Conservation (phyloP, 345 rosid species). For the Sonneratia caseolaris region DNA sequence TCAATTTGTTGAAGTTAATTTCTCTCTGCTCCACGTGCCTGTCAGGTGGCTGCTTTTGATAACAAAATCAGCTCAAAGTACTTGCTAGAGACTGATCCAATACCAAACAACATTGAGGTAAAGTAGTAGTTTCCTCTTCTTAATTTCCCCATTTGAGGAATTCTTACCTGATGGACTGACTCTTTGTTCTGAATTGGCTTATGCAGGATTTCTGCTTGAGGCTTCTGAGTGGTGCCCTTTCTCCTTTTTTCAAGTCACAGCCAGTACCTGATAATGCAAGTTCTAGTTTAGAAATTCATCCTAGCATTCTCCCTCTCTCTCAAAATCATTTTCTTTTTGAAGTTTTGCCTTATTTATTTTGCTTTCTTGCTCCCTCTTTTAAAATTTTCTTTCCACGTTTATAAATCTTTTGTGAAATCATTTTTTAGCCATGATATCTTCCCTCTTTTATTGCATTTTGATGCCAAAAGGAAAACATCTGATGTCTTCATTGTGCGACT, state of each 20-base stretch:
- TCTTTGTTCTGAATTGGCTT: constrained; percentile 11
- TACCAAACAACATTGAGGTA: constrained; percentile 66
- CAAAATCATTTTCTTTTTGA: background rate
- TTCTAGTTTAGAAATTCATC: background rate
- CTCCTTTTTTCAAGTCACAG: constrained; percentile 66
- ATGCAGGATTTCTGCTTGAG: constrained; percentile 55
- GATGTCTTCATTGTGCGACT: background rate
- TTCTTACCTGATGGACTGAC: constrained; percentile 4
- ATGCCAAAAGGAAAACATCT: background rate
- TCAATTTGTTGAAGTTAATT: background rate
- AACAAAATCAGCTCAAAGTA: constrained; percentile 51
- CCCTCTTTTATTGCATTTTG: background rate
- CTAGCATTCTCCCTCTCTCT: background rate
- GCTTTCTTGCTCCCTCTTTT: background rate
- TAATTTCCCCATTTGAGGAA: constrained; percentile 6
- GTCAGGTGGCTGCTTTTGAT: constrained; percentile 81
- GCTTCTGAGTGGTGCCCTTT: constrained; percentile 42
- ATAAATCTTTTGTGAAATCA: background rate
- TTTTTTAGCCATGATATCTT: background rate
- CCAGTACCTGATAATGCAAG: constrained; percentile 76
- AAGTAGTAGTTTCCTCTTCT: background rate
- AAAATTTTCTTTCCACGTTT: background rate
- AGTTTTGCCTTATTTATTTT: background rate
- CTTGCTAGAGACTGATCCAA: constrained; percentile 55
- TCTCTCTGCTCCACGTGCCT: constrained; percentile 11